phyloP scores from a whole-genome alignment of 2,329 filamentous ascomycete species.

The Diplodia corticola region DNA sequence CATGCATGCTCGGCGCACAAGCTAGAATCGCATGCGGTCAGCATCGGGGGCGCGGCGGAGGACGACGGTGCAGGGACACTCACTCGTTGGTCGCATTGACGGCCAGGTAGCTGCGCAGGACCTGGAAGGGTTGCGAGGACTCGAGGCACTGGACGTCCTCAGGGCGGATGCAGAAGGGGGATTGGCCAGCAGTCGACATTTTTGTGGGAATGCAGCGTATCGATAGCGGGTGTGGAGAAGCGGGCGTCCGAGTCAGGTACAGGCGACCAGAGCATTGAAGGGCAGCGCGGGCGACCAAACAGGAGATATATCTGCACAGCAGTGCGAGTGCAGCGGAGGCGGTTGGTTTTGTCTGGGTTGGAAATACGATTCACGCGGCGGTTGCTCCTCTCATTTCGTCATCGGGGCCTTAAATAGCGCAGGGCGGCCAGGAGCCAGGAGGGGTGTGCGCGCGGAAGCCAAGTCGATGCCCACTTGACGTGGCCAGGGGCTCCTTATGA shows the following conservation, averaged over 20 bases:
- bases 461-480: neutral
- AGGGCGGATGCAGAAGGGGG: constrained; percentile 46
- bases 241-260: constrained; percentile 8
- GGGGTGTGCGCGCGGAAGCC: constrained; percentile 5
- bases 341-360: constrained; percentile 15
- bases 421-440: constrained; percentile 11
- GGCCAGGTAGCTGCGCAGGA: constrained; percentile 46
- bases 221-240: neutral
- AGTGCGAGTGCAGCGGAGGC: neutral
- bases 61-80: neutral
- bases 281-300: neutral
- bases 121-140: constrained; percentile 45
- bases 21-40: constrained; percentile 36
- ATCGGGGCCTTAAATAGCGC: constrained; percentile 20
- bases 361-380: constrained; percentile 18
- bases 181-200: constrained; percentile 23
- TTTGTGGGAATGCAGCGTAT: constrained; percentile 10
- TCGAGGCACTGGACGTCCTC: constrained; percentile 44
- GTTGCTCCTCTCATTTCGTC: constrained; percentile 22
- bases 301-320: neutral
- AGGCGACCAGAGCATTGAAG: constrained; percentile 13
- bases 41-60: constrained; percentile 36
- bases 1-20: constrained; percentile 47
- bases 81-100: constrained; percentile 42
- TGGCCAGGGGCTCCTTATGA: constrained; percentile 4